Percentiles rank a stretch among this genome's conserved stretches.
Evolutionary conservation across 345 rosid genomes (phyloP).

Genomic region (Rhizophora apiculata): DNA sequence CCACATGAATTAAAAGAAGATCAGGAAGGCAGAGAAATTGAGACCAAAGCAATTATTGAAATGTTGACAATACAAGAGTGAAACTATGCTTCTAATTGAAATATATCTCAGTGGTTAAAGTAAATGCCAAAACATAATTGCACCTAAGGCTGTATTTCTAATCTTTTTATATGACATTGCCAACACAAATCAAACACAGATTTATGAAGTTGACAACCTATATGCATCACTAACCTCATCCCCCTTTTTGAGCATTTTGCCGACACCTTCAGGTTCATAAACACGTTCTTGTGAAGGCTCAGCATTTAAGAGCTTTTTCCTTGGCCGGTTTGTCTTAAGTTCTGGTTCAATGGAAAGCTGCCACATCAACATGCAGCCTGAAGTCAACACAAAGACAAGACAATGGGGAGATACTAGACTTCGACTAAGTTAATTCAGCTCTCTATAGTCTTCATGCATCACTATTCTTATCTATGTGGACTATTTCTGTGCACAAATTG

Average conservation of each 20-base stretch:
- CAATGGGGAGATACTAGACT: background rate
- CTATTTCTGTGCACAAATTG: too few relatives aligned
- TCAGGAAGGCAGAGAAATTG: too few relatives aligned
- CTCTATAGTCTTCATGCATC: background rate
- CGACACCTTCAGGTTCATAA: slow-evolving; percentile 75
- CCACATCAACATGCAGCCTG: slow-evolving; percentile 5
- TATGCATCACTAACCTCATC: slow-evolving; percentile 57
- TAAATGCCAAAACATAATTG: background rate
- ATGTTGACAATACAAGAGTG: background rate
- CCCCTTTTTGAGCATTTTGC: slow-evolving; percentile 67
- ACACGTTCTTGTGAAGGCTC: slow-evolving; percentile 68
- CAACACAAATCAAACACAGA: background rate
- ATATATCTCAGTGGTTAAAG: background rate
- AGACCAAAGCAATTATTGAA: background rate
- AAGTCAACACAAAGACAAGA: background rate
- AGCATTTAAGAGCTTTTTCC: slow-evolving; percentile 50
- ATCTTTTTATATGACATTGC: background rate
- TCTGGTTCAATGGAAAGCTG: slow-evolving; percentile 92
- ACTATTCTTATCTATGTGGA: too few relatives aligned
- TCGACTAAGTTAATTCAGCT: background rate
- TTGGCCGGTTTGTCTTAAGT: slow-evolving; percentile 71
- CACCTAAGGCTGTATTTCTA: background rate
- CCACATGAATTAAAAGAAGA: background rate
- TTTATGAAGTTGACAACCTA: background rate
- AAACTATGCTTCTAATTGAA: background rate